Percentiles rank a stretch among this genome's conserved stretches.
phyloP scores from a whole-genome alignment of 2,329 filamentous ascomycete genomes.

The Stagonosporopsis rhizophila region DNA sequence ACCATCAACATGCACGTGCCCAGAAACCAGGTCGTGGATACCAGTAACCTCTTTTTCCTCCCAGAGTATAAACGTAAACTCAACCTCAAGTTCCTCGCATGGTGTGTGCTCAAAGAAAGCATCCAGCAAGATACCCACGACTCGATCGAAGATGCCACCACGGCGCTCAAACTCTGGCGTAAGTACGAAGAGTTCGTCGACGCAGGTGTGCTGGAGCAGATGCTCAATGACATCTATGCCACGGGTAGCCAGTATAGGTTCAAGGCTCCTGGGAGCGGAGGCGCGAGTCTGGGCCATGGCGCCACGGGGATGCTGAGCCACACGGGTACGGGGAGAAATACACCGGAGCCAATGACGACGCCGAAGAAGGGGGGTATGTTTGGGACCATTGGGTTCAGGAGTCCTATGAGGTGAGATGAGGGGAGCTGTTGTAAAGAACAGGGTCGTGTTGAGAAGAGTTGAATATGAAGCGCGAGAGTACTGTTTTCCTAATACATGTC shows the following conservation, averaged over 20 bases:
- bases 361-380: conserved; percentile 54
- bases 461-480: neutral
- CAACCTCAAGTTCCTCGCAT: conserved; percentile 88
- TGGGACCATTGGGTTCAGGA: conserved; percentile 47
- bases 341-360: conserved; percentile 63
- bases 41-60: conserved; percentile 88
- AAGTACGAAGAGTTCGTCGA: conserved; percentile 91
- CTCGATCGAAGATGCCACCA: conserved; percentile 92
- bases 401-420: conserved; percentile 35
- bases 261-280: conserved; percentile 43
- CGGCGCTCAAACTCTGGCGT: conserved; percentile 84
- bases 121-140: conserved; percentile 95
- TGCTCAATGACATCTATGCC: conserved; percentile 85
- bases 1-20: conserved; percentile 98
- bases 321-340: conserved; percentile 55
- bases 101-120: conserved; percentile 85
- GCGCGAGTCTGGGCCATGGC: conserved; percentile 10
- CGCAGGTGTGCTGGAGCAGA: conserved; percentile 80
- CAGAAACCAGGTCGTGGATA: conserved; percentile 88
- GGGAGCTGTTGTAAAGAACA: neutral
- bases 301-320: conserved; percentile 15
- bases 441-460: neutral
- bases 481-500: neutral
- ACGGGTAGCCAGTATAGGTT: conserved; percentile 63
- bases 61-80: conserved; percentile 82